Percentiles rank a stretch among this genome's conserved stretches.
Conservation (phyloP, 1,284 basidiomycete species). For the Xerocomus minutiporus region DNA sequence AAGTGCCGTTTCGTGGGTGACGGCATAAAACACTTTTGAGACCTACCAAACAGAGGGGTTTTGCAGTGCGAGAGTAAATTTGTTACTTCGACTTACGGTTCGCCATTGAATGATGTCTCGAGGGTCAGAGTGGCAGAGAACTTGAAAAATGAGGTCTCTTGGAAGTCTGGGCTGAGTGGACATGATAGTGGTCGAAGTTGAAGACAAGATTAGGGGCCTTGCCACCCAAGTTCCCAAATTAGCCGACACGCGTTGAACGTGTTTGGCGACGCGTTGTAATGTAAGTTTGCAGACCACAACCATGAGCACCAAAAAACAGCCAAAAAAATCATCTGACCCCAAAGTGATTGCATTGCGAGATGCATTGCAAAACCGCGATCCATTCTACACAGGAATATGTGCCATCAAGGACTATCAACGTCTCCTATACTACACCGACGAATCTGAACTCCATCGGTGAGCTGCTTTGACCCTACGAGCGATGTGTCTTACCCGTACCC, state of each 20-base stretch:
- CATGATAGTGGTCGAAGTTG: not conserved
- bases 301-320: too few species aligned
- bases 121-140: not conserved
- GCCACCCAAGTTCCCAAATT: too few species aligned
- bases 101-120: constrained; percentile 1
- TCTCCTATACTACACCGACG: constrained; percentile 2
- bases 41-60: not conserved
- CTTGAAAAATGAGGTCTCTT: not conserved
- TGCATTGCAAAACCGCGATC: constrained; percentile 1
- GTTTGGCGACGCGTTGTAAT: too few species aligned
- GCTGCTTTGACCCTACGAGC: not conserved
- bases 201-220: not conserved
- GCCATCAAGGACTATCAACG: constrained; percentile 7
- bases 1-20: not conserved
- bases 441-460: not conserved
- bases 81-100: not conserved
- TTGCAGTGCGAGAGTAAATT: not conserved
- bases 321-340: not conserved
- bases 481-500: not conserved
- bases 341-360: not conserved
- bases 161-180: not conserved
- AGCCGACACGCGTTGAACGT: too few species aligned
- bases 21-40: not conserved
- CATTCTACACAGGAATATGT: constrained; percentile 7
- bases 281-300: too few species aligned